Evolutionary conservation across 2,329 filamentous ascomycete species (phyloP).

Genomic region (Phialophora tarda): DNA sequence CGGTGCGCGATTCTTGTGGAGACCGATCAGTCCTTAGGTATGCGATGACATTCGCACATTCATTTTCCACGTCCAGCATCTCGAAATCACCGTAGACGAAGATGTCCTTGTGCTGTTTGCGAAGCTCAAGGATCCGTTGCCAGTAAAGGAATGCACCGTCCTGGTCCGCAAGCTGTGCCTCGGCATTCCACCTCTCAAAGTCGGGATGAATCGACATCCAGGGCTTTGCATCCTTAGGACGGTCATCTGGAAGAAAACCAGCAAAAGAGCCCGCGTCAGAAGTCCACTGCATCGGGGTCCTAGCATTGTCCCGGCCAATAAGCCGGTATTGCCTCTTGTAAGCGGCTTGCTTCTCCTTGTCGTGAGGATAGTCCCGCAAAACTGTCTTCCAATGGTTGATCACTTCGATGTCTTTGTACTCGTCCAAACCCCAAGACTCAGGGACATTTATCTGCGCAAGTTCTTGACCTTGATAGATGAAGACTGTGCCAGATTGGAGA

Average conservation of each 20-base stretch:
- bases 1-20: background rate
- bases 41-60: slow-evolving; percentile 20
- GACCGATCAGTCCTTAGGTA: slow-evolving; percentile 31
- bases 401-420: slow-evolving; percentile 53
- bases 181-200: slow-evolving; percentile 62
- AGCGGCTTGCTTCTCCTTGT: slow-evolving; percentile 23
- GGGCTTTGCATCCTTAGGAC: slow-evolving; percentile 43
- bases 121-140: slow-evolving; percentile 60
- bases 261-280: slow-evolving; percentile 54
- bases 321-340: slow-evolving; percentile 21
- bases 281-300: slow-evolving; percentile 73
- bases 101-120: slow-evolving; percentile 62
- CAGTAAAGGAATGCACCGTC: slow-evolving; percentile 65
- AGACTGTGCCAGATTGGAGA: slow-evolving; percentile 60
- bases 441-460: slow-evolving; percentile 66
- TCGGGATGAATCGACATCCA: slow-evolving; percentile 68
- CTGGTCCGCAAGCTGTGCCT: slow-evolving; percentile 55
- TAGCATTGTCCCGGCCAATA: slow-evolving; percentile 60
- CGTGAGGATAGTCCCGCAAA: slow-evolving; percentile 22
- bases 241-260: slow-evolving; percentile 60
- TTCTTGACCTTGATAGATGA: slow-evolving; percentile 66
- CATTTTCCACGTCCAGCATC: slow-evolving; percentile 33
- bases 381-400: slow-evolving; percentile 55
- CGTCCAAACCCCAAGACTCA: slow-evolving; percentile 54
- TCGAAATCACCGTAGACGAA: slow-evolving; percentile 51